Evolutionary conservation across 768 basidiomycete genomes (phyloP).

Genomic region (Kwoniella sp.): DNA sequence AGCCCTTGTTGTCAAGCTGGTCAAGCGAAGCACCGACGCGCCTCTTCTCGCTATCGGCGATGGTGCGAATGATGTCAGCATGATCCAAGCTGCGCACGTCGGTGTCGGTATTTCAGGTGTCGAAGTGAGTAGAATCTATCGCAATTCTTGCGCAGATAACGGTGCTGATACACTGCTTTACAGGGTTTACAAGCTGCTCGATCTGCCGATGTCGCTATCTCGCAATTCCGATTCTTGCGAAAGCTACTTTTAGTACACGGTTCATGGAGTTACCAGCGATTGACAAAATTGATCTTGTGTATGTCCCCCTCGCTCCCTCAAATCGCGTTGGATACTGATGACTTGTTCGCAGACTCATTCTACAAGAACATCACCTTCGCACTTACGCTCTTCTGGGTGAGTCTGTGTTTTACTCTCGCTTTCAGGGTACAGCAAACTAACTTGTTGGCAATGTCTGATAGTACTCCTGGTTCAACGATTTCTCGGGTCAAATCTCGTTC

Average conservation of each 20-base stretch:
- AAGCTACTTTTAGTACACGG: slow-evolving; percentile 95
- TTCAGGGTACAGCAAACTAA: not conserved
- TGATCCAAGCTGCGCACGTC: slow-evolving; percentile 98
- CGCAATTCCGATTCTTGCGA: slow-evolving; percentile 93
- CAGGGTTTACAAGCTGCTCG: slow-evolving; percentile 97
- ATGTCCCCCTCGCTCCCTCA: slow-evolving; percentile 54
- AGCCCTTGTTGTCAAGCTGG: slow-evolving; percentile 96
- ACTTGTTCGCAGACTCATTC: slow-evolving; percentile 73
- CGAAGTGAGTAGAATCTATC: slow-evolving; percentile 67
- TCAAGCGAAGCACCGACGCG: slow-evolving; percentile 91
- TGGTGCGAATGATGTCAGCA: slow-evolving; percentile 97
- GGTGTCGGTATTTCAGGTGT: slow-evolving; percentile 97
- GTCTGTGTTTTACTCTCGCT: no score
- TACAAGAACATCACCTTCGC: slow-evolving; percentile 99
- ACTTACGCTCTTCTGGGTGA: slow-evolving; percentile 98
- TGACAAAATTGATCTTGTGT: slow-evolving; percentile 96
- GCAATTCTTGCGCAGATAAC: no score
- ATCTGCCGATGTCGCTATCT: slow-evolving; percentile 95
- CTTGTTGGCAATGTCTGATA: slow-evolving; percentile 48
- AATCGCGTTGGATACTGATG: not conserved
- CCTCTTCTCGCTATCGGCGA: slow-evolving; percentile 97
- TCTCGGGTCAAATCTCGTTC: slow-evolving; percentile 96
- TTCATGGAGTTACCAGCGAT: slow-evolving; percentile 94
- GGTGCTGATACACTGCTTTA: slow-evolving; percentile 15
- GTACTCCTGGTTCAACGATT: slow-evolving; percentile 99